These are phyloP conservation scores for Irpex lacteus DNA, from an alignment of 1,284 basidiomycete genomes.

Conservation along the genomic window DNA sequence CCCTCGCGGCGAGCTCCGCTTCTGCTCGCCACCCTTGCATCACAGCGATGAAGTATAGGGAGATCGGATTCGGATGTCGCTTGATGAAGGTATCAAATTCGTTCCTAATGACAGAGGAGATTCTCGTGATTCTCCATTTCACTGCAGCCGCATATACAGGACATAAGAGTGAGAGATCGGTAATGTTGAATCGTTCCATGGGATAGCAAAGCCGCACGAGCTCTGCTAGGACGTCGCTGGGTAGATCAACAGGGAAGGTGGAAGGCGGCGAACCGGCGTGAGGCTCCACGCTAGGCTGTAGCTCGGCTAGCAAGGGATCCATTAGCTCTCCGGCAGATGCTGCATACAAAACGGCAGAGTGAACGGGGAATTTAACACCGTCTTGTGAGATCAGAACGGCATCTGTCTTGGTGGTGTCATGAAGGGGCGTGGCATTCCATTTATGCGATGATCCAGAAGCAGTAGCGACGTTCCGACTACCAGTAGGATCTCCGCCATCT, in stretches of 20 bases:
- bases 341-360: neutral
- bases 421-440: neutral
- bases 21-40: neutral
- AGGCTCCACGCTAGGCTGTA: neutral
- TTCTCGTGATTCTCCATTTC: neutral
- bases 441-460: neutral
- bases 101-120: neutral
- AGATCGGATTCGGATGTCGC: neutral
- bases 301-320: neutral
- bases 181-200: neutral
- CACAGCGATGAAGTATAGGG: neutral
- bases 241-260: neutral
- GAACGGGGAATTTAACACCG: neutral
- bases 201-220: conserved; percentile 6
- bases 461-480: neutral
- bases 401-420: neutral
- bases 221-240: neutral
- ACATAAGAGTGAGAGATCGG: neutral
- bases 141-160: neutral
- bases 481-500: neutral
- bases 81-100: neutral
- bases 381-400: neutral
- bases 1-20: conserved; percentile 1
- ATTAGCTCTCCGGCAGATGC: neutral
- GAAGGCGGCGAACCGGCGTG: too few relatives aligned